These are phyloP conservation scores for Populus deltoides DNA, from an alignment of 345 rosid genomes.

Conservation along the genomic window DNA sequence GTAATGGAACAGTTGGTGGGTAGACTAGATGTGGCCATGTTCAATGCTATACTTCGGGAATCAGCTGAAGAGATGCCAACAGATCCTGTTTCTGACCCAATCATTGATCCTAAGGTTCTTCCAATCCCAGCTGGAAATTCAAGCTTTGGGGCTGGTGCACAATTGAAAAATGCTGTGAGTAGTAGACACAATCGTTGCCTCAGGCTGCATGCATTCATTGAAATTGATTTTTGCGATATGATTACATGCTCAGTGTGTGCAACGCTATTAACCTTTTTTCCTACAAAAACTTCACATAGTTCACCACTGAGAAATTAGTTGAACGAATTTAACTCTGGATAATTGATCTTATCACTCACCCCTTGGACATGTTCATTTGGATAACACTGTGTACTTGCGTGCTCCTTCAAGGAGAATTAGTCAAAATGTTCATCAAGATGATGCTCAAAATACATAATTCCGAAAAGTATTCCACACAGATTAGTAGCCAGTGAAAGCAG, in stretches of 20 bases:
- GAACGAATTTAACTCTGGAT: neutral
- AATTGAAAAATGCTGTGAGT: conserved; percentile 87
- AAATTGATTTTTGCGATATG: neutral
- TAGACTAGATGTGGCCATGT: conserved; percentile 95
- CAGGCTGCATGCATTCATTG: neutral
- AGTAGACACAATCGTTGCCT: neutral
- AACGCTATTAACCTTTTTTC: neutral
- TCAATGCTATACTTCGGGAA: conserved; percentile 94
- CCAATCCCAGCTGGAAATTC: conserved; percentile 86
- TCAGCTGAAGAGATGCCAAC: conserved; percentile 96
- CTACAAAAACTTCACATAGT: neutral
- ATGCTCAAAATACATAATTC: neutral
- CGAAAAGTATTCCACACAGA: neutral
- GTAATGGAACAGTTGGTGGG: conserved; percentile 86
- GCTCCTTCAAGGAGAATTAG: neutral
- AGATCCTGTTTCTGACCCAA: conserved; percentile 93
- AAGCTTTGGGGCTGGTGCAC: conserved; percentile 89
- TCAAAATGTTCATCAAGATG: neutral
- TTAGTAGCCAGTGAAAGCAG: neutral
- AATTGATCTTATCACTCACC: neutral
- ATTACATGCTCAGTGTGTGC: neutral
- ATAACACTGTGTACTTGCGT: neutral
- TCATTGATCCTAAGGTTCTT: conserved; percentile 79
- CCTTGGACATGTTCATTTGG: neutral
- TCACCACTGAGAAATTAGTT: neutral